These are phyloP conservation scores for Kodamaea sp. DNA, from an alignment of 1,139 yeast species.

Conservation along the genomic window DNA sequence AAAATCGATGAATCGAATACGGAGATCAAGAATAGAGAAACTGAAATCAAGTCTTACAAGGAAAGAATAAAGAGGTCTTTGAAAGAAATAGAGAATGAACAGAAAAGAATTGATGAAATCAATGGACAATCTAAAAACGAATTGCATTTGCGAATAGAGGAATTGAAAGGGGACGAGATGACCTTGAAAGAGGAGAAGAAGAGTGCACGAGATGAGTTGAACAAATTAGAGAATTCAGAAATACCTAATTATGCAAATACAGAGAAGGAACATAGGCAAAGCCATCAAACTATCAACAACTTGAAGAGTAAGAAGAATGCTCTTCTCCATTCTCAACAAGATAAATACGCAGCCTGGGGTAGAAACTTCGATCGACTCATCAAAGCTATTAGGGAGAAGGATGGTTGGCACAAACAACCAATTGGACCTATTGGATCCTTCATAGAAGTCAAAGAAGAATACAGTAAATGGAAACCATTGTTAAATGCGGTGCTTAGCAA, in stretches of 20 bases:
- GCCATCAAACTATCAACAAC: constrained; percentile 5
- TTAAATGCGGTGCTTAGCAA: constrained; percentile 54
- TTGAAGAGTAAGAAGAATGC: constrained; percentile 9
- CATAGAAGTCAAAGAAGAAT: constrained; percentile 57
- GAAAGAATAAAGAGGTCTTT: constrained; percentile 25
- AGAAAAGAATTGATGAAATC: constrained; percentile 36
- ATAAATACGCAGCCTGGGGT: constrained; percentile 51
- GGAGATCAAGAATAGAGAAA: constrained; percentile 22
- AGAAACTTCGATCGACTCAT: constrained; percentile 41
- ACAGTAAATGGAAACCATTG: constrained; percentile 59
- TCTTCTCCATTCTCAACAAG: constrained; percentile 23
- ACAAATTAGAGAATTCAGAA: constrained; percentile 12
- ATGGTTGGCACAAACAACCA: constrained; percentile 52
- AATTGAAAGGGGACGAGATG: constrained; percentile 15
- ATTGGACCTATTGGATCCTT: constrained; percentile 83
- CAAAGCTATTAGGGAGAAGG: constrained; percentile 36
- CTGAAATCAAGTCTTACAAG: constrained; percentile 29
- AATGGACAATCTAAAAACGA: constrained; percentile 44
- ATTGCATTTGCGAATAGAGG: constrained; percentile 17
- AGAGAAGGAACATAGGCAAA: constrained; percentile 6
- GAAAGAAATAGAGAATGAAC: constrained; percentile 26
- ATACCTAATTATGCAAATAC: constrained; percentile 8
- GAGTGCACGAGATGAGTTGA: constrained; percentile 19
- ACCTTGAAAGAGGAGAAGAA: constrained; percentile 16
- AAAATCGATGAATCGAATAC: neutral